Evolutionary conservation across 768 basidiomycete species (phyloP).

Genomic region (Pleurotus salmoneostramineus): DNA sequence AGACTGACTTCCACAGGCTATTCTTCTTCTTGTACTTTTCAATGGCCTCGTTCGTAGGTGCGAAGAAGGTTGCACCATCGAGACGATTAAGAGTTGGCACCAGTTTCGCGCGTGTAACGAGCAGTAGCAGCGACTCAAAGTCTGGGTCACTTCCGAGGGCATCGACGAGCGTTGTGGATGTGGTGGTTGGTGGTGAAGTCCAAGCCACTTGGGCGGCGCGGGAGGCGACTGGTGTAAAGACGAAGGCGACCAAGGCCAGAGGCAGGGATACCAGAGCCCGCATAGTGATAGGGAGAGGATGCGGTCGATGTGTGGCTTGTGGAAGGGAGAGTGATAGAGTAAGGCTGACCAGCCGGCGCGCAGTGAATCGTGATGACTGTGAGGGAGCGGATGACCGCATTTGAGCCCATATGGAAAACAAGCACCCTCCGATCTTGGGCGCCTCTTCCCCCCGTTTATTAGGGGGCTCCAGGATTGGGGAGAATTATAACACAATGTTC

Average conservation of each 20-base stretch:
- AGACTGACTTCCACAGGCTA: conserved; percentile 31
- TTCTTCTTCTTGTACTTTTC: conserved; percentile 36
- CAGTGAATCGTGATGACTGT: neutral
- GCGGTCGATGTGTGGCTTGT: neutral
- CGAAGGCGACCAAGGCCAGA: conserved; percentile 17
- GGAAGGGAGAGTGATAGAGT: neutral
- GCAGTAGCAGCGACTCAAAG: conserved; percentile 67
- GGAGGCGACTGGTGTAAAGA: conserved; percentile 23
- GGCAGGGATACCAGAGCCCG: neutral
- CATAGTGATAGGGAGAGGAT: neutral
- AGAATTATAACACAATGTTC: too few relatives aligned
- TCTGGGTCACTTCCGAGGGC: conserved; percentile 71
- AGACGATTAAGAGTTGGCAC: conserved; percentile 91
- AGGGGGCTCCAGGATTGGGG: too few relatives aligned
- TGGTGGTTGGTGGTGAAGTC: conserved; percentile 11
- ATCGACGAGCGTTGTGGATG: conserved; percentile 70
- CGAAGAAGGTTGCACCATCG: conserved; percentile 82
- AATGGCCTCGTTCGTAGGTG: conserved; percentile 93
- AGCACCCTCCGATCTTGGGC: too few relatives aligned
- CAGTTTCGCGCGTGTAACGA: conserved; percentile 82
- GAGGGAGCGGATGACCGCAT: neutral
- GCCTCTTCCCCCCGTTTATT: too few relatives aligned
- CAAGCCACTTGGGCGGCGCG: conserved; percentile 28
- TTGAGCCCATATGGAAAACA: neutral
- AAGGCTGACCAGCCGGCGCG: neutral